These are phyloP conservation scores for Apiosordaria backusii DNA, from an alignment of 495 filamentous ascomycete species.

Conservation along the genomic window DNA sequence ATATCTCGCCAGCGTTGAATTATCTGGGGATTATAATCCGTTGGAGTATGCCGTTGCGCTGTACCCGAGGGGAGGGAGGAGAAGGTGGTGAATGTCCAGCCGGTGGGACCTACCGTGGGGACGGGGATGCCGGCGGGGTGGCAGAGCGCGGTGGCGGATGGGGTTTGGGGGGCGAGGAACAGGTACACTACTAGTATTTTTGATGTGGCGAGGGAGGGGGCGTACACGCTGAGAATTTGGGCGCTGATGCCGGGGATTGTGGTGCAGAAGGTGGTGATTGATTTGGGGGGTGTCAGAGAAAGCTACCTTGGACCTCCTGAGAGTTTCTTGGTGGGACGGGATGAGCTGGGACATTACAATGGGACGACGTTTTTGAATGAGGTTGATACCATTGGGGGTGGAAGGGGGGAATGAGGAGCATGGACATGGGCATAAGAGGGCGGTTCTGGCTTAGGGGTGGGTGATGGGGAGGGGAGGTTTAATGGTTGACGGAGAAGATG, in stretches of 20 bases:
- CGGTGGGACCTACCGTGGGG: slow-evolving; percentile 47
- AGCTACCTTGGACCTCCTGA: slow-evolving; percentile 69
- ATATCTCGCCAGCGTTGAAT: slow-evolving; percentile 59
- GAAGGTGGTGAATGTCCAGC: slow-evolving; percentile 44
- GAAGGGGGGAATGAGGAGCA: slow-evolving; percentile 3
- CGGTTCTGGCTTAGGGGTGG: not conserved
- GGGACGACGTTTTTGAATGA: slow-evolving; percentile 41
- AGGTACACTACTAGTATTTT: slow-evolving; percentile 53
- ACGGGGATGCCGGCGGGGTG: slow-evolving; percentile 54
- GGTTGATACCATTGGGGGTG: slow-evolving; percentile 21
- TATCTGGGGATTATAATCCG: slow-evolving; percentile 55
- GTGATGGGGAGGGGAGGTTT: too few relatives aligned
- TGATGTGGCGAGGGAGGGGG: slow-evolving; percentile 43
- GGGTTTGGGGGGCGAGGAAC: slow-evolving; percentile 52
- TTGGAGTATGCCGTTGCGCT: slow-evolving; percentile 60
- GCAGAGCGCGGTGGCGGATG: slow-evolving; percentile 53
- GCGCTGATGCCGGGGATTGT: slow-evolving; percentile 60
- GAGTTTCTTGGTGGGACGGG: slow-evolving; percentile 53
- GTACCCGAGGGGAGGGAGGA: slow-evolving; percentile 26
- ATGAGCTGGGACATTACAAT: slow-evolving; percentile 38
- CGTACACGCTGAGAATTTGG: slow-evolving; percentile 59
- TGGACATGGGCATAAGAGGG: slow-evolving; percentile 2
- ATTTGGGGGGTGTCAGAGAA: slow-evolving; percentile 63
- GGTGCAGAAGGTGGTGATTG: slow-evolving; percentile 65
- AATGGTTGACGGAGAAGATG: not conserved